phyloP scores from a whole-genome alignment of 2,329 filamentous ascomycete genomes.

The Botrytis cinerea region DNA sequence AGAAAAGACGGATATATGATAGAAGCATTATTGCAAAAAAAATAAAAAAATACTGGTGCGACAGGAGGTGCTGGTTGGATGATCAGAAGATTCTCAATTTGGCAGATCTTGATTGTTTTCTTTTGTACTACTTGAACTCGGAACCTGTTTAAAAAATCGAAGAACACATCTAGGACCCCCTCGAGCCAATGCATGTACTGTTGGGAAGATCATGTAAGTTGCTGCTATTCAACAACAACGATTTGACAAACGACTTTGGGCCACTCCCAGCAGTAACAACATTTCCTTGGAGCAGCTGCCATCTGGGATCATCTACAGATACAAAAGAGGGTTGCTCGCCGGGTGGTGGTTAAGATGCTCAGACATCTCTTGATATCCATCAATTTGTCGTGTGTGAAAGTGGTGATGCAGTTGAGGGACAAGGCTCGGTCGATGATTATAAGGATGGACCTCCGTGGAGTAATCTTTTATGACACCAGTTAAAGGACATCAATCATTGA shows the following conservation, averaged over 20 bases:
- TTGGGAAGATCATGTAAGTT: background rate
- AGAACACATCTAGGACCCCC: background rate
- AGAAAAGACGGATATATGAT: background rate
- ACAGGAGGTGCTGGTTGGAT: background rate
- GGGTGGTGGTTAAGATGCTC: background rate
- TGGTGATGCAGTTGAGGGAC: slow-evolving; percentile 57
- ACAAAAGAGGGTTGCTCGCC: background rate
- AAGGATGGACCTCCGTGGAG: slow-evolving; percentile 44
- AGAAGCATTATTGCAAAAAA: background rate
- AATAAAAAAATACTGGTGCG: background rate
- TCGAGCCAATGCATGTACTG: background rate
- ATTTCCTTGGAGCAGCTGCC: background rate
- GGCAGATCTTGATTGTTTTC: background rate
- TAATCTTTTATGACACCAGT: background rate
- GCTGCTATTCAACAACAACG: background rate
- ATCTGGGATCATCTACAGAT: background rate
- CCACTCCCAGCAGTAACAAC: background rate
- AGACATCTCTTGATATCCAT: slow-evolving; percentile 32
- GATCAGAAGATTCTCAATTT: background rate
- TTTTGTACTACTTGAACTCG: background rate
- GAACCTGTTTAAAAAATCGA: background rate
- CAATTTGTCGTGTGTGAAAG: slow-evolving; percentile 44
- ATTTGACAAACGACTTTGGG: background rate
- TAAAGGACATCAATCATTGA: background rate
- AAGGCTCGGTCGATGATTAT: slow-evolving; percentile 60